These are phyloP conservation scores for Gorgonomyces haynaldii DNA, from an alignment of 192 early-diverging fungal species.

Conservation along the genomic window DNA sequence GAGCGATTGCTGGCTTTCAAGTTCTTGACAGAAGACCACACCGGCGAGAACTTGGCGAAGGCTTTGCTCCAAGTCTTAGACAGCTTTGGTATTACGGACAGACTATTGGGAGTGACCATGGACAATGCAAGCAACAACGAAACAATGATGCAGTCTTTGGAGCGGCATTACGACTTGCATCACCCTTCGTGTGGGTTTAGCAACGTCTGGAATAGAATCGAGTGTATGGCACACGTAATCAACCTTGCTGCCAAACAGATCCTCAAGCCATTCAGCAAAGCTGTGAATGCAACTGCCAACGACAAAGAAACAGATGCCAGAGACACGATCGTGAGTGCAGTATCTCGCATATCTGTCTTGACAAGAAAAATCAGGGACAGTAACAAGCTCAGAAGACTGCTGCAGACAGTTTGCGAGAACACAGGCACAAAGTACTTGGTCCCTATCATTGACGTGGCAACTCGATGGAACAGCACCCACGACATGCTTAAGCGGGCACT, in stretches of 20 bases:
- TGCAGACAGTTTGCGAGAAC: not conserved
- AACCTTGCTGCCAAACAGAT: conserved; percentile 3
- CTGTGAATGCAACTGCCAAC: too few relatives aligned
- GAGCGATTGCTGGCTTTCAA: conserved; percentile 1
- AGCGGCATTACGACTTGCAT: not conserved
- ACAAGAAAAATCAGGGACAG: not conserved
- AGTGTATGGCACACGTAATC: conserved; percentile 5
- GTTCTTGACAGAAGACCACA: not conserved
- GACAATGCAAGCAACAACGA: conserved; percentile 6
- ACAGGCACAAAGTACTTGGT: not conserved
- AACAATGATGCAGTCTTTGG: not conserved
- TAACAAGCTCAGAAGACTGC: not conserved
- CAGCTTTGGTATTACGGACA: not conserved
- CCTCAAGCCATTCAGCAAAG: not conserved
- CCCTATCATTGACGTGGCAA: not conserved
- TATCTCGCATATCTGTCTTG: too few relatives aligned
- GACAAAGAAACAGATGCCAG: too few relatives aligned
- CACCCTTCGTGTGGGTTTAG: not conserved
- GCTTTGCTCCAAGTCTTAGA: conserved; percentile 4
- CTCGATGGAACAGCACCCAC: conserved; percentile 2
- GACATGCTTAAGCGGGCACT: not conserved
- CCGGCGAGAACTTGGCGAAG: not conserved
- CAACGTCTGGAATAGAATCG: not conserved
- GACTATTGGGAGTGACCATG: conserved; percentile 1
- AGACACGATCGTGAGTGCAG: too few relatives aligned